phyloP scores from a whole-genome alignment of 345 rosid species.

The Clausena lansium region DNA sequence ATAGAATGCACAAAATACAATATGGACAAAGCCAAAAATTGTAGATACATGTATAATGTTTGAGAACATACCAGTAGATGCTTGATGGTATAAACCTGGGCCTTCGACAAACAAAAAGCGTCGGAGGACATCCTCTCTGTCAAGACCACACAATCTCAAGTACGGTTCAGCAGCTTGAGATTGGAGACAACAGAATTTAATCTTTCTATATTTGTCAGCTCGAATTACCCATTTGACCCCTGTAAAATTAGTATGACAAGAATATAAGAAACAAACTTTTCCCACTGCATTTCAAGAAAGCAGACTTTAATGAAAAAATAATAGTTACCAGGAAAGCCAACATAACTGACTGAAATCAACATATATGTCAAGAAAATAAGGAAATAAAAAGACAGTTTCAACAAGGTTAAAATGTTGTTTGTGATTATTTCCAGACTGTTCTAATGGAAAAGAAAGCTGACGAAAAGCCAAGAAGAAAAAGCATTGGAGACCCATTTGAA shows the following conservation, averaged over 20 bases:
- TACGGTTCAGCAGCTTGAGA: conserved; percentile 87
- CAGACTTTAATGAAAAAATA: neutral
- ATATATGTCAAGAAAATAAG: neutral
- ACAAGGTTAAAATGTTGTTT: neutral
- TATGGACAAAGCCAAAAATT: neutral
- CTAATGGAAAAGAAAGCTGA: neutral
- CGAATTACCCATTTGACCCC: conserved; percentile 92
- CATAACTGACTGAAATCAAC: neutral
- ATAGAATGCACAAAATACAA: neutral
- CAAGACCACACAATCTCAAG: conserved; percentile 65
- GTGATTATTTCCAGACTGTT: neutral
- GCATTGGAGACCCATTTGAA: neutral
- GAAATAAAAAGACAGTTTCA: neutral
- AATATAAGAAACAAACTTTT: neutral
- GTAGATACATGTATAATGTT: neutral
- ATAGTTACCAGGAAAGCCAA: neutral
- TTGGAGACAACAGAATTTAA: conserved; percentile 91
- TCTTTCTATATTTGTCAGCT: conserved; percentile 79
- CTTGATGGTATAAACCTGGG: conserved; percentile 70
- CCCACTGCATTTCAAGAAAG: neutral
- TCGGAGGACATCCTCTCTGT: conserved; percentile 66
- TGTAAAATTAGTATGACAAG: conserved; percentile 19
- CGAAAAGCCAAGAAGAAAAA: neutral
- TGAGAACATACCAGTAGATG: conserved; percentile 67
- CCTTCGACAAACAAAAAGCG: conserved; percentile 89